Conservation (phyloP, 441 rosid genomes). For the Gossypium armourianum region DNA sequence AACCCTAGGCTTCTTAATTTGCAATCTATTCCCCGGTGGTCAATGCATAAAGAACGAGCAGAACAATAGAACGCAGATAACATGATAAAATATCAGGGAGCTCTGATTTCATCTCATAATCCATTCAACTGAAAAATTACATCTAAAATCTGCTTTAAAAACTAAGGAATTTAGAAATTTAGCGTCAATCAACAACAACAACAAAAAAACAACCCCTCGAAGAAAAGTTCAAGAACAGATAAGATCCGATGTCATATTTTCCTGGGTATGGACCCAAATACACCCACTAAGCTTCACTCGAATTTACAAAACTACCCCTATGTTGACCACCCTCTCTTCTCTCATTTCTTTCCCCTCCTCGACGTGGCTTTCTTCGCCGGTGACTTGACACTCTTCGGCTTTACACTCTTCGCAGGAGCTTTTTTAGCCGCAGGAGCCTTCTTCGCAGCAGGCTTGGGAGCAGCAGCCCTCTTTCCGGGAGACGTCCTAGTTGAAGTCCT, state of each 20-base stretch:
- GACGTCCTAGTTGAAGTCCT: constrained; percentile 49
- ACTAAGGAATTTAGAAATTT: not conserved
- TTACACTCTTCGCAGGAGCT: constrained; percentile 21
- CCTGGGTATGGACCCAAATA: constrained; percentile 20
- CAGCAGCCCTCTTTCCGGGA: constrained; percentile 34
- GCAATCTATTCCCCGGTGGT: not conserved
- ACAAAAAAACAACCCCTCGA: not conserved
- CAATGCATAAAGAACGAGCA: not conserved
- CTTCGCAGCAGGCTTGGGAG: constrained; percentile 30
- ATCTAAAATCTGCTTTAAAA: not conserved
- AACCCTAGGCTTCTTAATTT: not conserved
- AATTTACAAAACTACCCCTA: constrained; percentile 44
- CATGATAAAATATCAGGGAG: not conserved
- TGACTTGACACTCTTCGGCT: constrained; percentile 11
- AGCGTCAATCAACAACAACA: not conserved
- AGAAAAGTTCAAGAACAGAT: not conserved
- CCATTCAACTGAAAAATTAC: not conserved
- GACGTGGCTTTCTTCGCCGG: constrained; percentile 31
- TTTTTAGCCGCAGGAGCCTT: constrained; percentile 31
- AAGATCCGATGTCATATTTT: constrained; percentile 22
- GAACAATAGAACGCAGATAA: not conserved
- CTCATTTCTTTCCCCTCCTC: constrained; percentile 32
- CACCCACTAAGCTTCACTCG: constrained; percentile 15
- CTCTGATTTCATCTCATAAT: not conserved
- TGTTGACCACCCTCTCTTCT: not conserved